A percentile compares a stretch with the other conserved stretches of the same genome.
Evolutionary conservation across 768 basidiomycete genomes (phyloP).

Genomic region (Termitomyces sp.): DNA sequence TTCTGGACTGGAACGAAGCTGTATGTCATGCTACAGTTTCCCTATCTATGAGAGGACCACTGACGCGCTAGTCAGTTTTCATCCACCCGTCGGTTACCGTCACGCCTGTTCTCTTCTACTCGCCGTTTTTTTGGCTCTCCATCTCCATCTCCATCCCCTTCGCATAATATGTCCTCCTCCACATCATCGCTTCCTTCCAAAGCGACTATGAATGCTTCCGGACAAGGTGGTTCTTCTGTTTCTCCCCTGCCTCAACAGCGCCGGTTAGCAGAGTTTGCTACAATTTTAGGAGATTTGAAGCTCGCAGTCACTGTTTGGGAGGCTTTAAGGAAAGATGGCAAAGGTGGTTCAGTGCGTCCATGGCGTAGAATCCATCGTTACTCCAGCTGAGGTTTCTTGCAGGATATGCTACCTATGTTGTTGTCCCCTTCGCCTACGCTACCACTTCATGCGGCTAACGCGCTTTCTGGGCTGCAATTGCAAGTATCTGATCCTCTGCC

Average conservation of each 20-base stretch:
- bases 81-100: slow-evolving; percentile 76
- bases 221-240: slow-evolving; percentile 21
- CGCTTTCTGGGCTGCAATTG: slow-evolving; percentile 49
- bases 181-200: slow-evolving; percentile 38
- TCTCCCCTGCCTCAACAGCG: slow-evolving; percentile 67
- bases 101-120: slow-evolving; percentile 83
- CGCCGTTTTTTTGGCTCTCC: slow-evolving; percentile 78
- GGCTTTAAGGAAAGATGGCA: slow-evolving; percentile 78
- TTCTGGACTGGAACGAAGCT: slow-evolving; percentile 91
- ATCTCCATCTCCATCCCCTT: slow-evolving; percentile 44
- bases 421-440: slow-evolving; percentile 65
- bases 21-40: slow-evolving; percentile 30
- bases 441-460: slow-evolving; percentile 58
- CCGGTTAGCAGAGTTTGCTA: slow-evolving; percentile 94
- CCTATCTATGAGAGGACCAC: neutral
- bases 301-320: slow-evolving; percentile 87
- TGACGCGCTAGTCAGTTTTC: slow-evolving; percentile 48
- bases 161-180: slow-evolving; percentile 38
- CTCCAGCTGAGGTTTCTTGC: neutral
- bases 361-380: neutral
- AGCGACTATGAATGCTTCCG: slow-evolving; percentile 33
- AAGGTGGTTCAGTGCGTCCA: slow-evolving; percentile 75
- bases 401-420: slow-evolving; percentile 84
- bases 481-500: slow-evolving; percentile 51
- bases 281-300: slow-evolving; percentile 87